Percentiles rank a stretch among this genome's conserved stretches.
These are phyloP conservation scores for Starmerella powellii DNA, from an alignment of 805 yeast genomes.

Conservation along the genomic window DNA sequence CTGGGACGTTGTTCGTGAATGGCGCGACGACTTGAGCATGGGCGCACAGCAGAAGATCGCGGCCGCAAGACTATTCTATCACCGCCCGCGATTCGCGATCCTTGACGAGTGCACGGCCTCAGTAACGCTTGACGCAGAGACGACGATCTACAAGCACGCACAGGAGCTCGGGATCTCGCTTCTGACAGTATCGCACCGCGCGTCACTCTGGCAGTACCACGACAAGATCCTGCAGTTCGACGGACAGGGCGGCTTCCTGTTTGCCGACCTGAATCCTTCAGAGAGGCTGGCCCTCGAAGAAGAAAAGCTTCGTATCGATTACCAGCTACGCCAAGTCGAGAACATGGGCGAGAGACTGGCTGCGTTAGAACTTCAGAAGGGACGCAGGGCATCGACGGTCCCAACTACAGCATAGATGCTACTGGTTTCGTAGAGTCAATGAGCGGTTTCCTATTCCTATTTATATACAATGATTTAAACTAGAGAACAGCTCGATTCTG, in stretches of 20 bases:
- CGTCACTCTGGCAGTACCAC: constrained; percentile 89
- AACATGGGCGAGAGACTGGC: constrained; percentile 51
- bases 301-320: constrained; percentile 60
- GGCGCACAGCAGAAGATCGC: constrained; percentile 93
- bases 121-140: constrained; percentile 82
- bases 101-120: constrained; percentile 94
- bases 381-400: background rate
- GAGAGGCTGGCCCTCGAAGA: constrained; percentile 64
- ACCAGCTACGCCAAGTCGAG: constrained; percentile 58
- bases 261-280: constrained; percentile 55
- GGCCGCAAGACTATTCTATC: constrained; percentile 84
- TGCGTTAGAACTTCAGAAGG: constrained; percentile 33
- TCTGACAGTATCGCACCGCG: constrained; percentile 82
- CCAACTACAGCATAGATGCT: no score
- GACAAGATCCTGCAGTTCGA: constrained; percentile 69
- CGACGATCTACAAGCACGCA: constrained; percentile 75
- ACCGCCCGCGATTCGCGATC: constrained; percentile 85
- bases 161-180: constrained; percentile 67
- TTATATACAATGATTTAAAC: no score
- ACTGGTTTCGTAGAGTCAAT: no score
- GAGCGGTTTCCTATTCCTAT: no score
- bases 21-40: constrained; percentile 79
- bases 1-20: constrained; percentile 57
- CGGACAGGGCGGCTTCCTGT: constrained; percentile 63
- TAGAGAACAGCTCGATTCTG: no score